A percentile compares a stretch with the other conserved stretches of the same genome.
Conservation (phyloP, 2,329 filamentous ascomycete species). For the Mollisiaceae sp. region DNA sequence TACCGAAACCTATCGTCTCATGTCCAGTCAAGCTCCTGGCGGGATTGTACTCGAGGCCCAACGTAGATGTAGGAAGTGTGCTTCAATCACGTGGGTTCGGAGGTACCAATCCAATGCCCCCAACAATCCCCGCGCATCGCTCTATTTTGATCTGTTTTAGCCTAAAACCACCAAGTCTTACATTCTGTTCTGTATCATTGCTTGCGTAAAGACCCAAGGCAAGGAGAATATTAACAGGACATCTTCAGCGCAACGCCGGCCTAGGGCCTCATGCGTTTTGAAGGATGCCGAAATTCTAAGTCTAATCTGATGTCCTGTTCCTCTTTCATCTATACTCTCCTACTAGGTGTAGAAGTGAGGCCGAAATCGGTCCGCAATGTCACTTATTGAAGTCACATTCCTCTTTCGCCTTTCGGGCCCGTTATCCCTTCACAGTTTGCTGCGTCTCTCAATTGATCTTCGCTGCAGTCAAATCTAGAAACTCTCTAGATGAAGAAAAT, state of each 20-base stretch:
- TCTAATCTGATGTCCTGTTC: background rate
- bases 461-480: background rate
- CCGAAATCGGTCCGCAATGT: constrained; percentile 7
- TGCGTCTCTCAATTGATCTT: background rate
- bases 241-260: background rate
- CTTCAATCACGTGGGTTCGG: background rate
- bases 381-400: background rate
- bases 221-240: background rate
- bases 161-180: background rate
- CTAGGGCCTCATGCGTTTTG: background rate
- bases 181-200: too few species aligned
- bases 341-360: background rate
- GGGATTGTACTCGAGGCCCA: background rate
- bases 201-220: background rate
- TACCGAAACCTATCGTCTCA: constrained; percentile 7
- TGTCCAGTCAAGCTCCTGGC: background rate
- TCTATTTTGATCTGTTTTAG: background rate
- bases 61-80: background rate
- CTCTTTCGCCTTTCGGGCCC: background rate
- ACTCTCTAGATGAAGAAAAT: background rate
- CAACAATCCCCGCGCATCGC: background rate
- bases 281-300: background rate
- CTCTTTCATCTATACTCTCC: background rate
- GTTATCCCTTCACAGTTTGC: background rate
- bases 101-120: background rate